These are phyloP conservation scores for Volvox carteri DNA, from an alignment of 163 green algal genomes.

Conservation along the genomic window DNA sequence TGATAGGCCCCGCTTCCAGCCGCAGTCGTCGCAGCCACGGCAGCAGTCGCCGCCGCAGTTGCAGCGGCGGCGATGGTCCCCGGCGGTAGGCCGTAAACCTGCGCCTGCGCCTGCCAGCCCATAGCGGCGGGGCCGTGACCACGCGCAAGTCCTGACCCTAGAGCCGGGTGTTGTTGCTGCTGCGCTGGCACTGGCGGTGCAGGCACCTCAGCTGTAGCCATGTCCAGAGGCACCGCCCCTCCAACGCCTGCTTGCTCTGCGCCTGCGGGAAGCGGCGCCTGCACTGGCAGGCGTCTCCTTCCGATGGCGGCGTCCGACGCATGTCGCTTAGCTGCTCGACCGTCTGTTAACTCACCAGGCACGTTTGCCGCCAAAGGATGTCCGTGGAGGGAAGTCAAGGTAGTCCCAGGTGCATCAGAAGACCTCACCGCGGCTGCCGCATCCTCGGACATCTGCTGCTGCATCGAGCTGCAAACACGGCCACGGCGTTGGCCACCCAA, in stretches of 20 bases:
- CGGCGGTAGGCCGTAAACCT: slow-evolving; percentile 13
- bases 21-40: slow-evolving; percentile 10
- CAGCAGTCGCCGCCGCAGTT: slow-evolving; percentile 21
- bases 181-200: neutral
- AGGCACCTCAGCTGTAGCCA: neutral
- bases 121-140: neutral
- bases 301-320: slow-evolving; percentile 14
- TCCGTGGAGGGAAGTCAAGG: neutral
- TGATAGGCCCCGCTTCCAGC: neutral
- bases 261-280: neutral
- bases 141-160: neutral
- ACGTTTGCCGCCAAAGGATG: neutral
- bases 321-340: slow-evolving; percentile 1
- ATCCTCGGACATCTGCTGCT: neutral
- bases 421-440: neutral
- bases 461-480: neutral
- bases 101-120: neutral
- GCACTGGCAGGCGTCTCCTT: neutral
- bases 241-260: neutral
- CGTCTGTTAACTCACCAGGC: neutral
- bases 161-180: neutral
- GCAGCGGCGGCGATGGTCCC: slow-evolving; percentile 29
- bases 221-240: neutral
- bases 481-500: neutral
- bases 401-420: neutral